Base-by-base conservation (phyloP, 2,329 filamentous ascomycete species). In the Furcasterigmium furcatum region DNA sequence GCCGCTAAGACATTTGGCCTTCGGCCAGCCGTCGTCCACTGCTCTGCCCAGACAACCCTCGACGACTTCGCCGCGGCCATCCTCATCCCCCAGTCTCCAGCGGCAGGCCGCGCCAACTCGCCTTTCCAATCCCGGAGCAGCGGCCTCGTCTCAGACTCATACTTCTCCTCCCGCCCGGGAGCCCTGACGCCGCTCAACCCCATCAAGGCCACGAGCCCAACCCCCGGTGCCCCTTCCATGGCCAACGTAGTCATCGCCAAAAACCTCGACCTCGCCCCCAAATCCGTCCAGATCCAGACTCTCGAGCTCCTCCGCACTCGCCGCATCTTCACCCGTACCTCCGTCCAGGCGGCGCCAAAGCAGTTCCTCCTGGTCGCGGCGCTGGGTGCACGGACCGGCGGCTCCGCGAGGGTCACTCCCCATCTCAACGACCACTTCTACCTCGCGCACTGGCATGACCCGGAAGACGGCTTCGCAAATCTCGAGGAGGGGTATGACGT, bases 191-290 rank as follows among this genome's bases (percentile, higher is more conserved):
- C 58, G 21, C 48, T 60, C 9, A 58, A 61, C 21, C 61, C 65
- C n/a, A 50, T 60, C 30, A 56, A 56, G 20, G 52, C 58, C 9
- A 25, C 50, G 20, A 45, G 32, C 35, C 52, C 38, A 38, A 25
- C 43, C 41, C 41, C 46, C 47, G 45, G 22, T 40, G 30, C 47
- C 9, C 58, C 14, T 18, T 57, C 61, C 10, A 87, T 95, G 52
- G 87, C 90, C 51, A 91, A 95, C 65, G 75, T 96, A 10, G 74
- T 97, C 19, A 78, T 99, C 43, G 88, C 88, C 3, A 87, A 84
- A 54, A 82, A 95, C 60, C 80, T 97, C 43, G 83, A 96, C 61
- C 70, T 72, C 43, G 87, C 89, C 1, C 77, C 79, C n/a, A 75
- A 81, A 29, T 78, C 81, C 44, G 83, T 97, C 10, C 94, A 99